A percentile compares a stretch with the other conserved stretches of the same genome.
Conservation (phyloP, 441 rosid species). For the Pelargonium cotyledonis region DNA sequence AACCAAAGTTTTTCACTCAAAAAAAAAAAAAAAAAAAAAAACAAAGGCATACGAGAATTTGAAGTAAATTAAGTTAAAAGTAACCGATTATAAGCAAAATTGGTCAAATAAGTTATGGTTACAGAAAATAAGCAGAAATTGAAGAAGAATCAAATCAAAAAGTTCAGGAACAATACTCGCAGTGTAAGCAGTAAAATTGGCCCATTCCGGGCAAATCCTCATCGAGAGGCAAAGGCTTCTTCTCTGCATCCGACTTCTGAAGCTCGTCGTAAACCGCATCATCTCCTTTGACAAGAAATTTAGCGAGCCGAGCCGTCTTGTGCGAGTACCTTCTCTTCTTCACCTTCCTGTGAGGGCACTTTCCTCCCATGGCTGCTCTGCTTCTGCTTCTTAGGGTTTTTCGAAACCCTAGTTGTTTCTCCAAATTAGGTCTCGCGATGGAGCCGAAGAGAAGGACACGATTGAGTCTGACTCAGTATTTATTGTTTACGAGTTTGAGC, state of each 20-base stretch:
- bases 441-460: not conserved
- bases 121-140: not conserved
- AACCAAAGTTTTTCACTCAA: not conserved
- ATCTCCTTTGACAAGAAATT: slow-evolving; percentile 75
- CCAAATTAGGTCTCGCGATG: not conserved
- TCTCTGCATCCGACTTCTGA: slow-evolving; percentile 55
- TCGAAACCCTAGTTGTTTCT: not conserved
- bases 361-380: slow-evolving; percentile 51
- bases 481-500: no score
- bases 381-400: not conserved
- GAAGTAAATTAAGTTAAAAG: no score
- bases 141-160: not conserved
- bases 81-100: no score
- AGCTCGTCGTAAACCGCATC: slow-evolving; percentile 74
- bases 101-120: not conserved
- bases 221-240: slow-evolving; percentile 49
- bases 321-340: slow-evolving; percentile 91
- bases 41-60: no score
- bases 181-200: slow-evolving; percentile 81
- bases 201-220: slow-evolving; percentile 98
- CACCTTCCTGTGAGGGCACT: slow-evolving; percentile 86
- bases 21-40: no score
- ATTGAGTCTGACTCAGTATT: no score
- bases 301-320: slow-evolving; percentile 77
- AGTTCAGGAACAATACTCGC: slow-evolving; percentile 50